A percentile compares a stretch with the other conserved stretches of the same genome.
Conservation (phyloP, 2,329 filamentous ascomycete genomes). For the Fusarium sulawesiense region DNA sequence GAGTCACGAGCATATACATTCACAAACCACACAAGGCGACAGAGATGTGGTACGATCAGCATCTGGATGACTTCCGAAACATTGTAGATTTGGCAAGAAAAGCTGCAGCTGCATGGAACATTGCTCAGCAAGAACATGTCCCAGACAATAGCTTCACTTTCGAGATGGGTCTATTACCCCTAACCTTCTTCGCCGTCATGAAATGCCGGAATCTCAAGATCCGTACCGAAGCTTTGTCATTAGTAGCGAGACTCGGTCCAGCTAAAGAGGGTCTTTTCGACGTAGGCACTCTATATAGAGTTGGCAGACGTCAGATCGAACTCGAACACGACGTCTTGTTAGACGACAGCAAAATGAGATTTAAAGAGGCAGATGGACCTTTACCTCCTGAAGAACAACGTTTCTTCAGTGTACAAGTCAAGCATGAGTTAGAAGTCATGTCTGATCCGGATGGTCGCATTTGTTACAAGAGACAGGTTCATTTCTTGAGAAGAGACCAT, state of each 20-base stretch:
- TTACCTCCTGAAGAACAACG: background rate
- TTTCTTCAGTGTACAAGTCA: slow-evolving; percentile 4
- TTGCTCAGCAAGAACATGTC: background rate
- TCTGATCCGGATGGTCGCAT: background rate
- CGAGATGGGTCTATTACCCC: slow-evolving; percentile 10
- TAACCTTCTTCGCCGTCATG: background rate
- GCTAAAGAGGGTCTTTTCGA: slow-evolving; percentile 19
- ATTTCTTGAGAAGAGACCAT: background rate
- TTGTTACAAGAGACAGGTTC: slow-evolving; percentile 3
- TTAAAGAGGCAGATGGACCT: fast-evolving
- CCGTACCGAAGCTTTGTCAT: background rate
- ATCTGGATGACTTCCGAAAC: background rate
- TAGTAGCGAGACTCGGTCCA: background rate
- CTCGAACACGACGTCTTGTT: background rate
- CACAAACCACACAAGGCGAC: background rate
- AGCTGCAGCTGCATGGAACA: background rate
- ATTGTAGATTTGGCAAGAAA: background rate
- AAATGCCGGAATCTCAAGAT: background rate
- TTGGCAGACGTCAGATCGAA: slow-evolving; percentile 11
- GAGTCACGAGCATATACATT: background rate
- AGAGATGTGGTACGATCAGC: slow-evolving; percentile 21
- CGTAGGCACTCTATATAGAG: slow-evolving; percentile 17
- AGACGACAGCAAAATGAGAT: background rate
- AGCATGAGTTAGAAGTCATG: slow-evolving; percentile 13
- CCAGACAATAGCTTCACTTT: slow-evolving; percentile 6